Percentiles rank a stretch among this genome's conserved stretches.
Conservation (phyloP, 164 flowering plant species). For the Vitis vinifera region DNA sequence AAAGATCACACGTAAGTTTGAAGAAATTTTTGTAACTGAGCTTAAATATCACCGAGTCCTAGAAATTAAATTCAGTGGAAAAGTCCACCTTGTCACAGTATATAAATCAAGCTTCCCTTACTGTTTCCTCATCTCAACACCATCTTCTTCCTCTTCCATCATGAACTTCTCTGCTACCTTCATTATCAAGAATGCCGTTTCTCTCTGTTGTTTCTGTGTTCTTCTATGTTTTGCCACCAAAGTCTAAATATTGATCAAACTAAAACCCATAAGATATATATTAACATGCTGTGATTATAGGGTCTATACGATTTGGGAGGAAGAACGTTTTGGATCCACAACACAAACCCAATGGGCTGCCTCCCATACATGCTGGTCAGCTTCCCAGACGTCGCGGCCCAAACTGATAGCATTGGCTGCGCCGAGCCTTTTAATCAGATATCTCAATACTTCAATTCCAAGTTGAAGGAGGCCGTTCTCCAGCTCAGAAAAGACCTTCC, state of each 20-base stretch:
- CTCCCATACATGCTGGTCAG: slow-evolving; percentile 26
- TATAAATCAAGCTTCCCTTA: no score
- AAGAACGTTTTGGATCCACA: slow-evolving; percentile 53
- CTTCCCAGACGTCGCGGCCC: slow-evolving; percentile 5
- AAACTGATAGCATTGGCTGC: slow-evolving; percentile 36
- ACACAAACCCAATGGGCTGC: slow-evolving; percentile 56
- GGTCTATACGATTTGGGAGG: slow-evolving; percentile 31
- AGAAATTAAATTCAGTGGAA: no score
- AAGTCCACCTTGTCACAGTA: no score
- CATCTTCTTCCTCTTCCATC: not conserved
- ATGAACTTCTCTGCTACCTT: not conserved
- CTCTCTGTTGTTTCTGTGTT: not conserved
- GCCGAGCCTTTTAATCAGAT: slow-evolving; percentile 33
- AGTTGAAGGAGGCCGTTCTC: slow-evolving; percentile 28
- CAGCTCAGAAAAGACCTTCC: slow-evolving; percentile 39
- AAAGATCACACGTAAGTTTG: no score
- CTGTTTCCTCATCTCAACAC: no score
- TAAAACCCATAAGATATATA: no score
- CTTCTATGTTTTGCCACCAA: not conserved
- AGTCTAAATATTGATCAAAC: no score
- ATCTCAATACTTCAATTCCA: slow-evolving; percentile 33
- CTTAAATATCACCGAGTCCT: no score
- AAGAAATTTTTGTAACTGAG: no score
- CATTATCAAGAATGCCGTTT: not conserved
- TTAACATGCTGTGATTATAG: slow-evolving; percentile 9